Percentiles rank a stretch among this genome's conserved stretches.
Evolutionary conservation across 2,329 filamentous ascomycete species (phyloP).

Genomic region (Macrophomina phaseolina): DNA sequence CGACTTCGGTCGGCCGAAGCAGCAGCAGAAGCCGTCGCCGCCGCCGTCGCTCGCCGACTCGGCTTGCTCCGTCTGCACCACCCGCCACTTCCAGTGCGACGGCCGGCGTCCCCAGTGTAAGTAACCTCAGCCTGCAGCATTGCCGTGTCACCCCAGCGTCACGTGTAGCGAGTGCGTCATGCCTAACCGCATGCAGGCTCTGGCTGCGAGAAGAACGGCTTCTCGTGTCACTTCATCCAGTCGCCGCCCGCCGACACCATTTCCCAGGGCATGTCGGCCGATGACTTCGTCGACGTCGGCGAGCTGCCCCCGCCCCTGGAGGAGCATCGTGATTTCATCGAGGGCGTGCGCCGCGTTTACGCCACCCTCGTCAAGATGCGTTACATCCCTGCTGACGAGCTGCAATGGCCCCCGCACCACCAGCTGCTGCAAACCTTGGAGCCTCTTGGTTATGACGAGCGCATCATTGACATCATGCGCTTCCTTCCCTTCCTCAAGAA

Average conservation of each 20-base stretch:
- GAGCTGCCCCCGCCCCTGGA: constrained; percentile 14
- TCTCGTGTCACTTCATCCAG: constrained; percentile 21
- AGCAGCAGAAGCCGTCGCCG: constrained; percentile 25
- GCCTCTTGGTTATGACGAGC: constrained; percentile 17
- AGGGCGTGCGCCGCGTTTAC: constrained; percentile 29
- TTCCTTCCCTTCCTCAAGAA: constrained; percentile 45
- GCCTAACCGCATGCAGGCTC: neutral
- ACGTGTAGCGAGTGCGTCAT: constrained; percentile 7
- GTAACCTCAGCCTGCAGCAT: neutral
- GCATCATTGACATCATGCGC: constrained; percentile 19
- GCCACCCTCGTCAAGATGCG: constrained; percentile 30
- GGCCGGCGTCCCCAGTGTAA: constrained; percentile 21
- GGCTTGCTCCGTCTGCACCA: constrained; percentile 25
- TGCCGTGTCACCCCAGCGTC: constrained; percentile 8
- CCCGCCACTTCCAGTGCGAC: constrained; percentile 21
- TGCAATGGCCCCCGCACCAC: constrained; percentile 28
- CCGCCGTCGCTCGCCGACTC: constrained; percentile 26
- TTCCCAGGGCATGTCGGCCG: constrained; percentile 11
- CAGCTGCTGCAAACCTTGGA: constrained; percentile 9
- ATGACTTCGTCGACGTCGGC: constrained; percentile 8
- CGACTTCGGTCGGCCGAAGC: constrained; percentile 6
- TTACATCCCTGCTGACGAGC: constrained; percentile 27
- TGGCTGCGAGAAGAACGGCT: constrained; percentile 17
- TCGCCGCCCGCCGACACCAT: constrained; percentile 8
- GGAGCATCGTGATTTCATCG: constrained; percentile 21